Percentiles rank a stretch among this genome's conserved stretches.
Evolutionary conservation across 169 alveolate genomes (phyloP).

Genomic region (Toxoplasma gondii): DNA sequence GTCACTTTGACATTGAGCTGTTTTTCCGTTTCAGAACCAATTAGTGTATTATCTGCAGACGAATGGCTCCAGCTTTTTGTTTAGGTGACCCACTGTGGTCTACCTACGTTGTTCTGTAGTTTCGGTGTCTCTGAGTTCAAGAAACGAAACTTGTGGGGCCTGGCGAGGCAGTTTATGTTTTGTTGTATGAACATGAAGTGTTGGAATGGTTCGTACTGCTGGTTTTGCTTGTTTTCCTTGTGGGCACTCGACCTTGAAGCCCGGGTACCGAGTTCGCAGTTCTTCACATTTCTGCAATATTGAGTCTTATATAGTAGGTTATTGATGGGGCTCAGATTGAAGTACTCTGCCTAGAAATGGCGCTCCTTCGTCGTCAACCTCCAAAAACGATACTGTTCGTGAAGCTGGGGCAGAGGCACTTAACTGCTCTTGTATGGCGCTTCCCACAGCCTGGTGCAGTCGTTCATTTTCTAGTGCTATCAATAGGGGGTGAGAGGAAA

Average conservation of each 20-base stretch:
- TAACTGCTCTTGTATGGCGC: background rate
- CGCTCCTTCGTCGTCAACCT: constrained; percentile 16
- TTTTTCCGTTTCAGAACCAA: constrained; percentile 36
- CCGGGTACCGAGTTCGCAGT: constrained; percentile 24
- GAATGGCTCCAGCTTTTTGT: background rate
- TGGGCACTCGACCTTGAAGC: constrained; percentile 27
- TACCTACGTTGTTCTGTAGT: constrained; percentile 4
- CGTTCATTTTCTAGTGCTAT: background rate
- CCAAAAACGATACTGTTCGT: background rate
- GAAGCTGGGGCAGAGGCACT: background rate
- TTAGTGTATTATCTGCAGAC: background rate
- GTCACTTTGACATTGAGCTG: constrained; percentile 64
- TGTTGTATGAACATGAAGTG: too few relatives aligned
- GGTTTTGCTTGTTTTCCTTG: background rate
- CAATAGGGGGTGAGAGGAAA: background rate
- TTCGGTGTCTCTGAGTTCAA: background rate
- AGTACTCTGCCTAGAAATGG: constrained; percentile 15
- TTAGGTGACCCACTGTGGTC: background rate
- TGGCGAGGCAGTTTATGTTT: background rate
- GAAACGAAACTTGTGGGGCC: background rate
- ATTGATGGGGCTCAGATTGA: background rate
- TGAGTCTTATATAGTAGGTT: background rate
- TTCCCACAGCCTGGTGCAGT: constrained; percentile 25
- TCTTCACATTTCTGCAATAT: background rate
- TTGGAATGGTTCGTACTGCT: background rate